Percentiles rank a stretch among this genome's conserved stretches.
Conservation (phyloP, 2,329 filamentous ascomycete genomes). For the Cladorrhinum sp. region DNA sequence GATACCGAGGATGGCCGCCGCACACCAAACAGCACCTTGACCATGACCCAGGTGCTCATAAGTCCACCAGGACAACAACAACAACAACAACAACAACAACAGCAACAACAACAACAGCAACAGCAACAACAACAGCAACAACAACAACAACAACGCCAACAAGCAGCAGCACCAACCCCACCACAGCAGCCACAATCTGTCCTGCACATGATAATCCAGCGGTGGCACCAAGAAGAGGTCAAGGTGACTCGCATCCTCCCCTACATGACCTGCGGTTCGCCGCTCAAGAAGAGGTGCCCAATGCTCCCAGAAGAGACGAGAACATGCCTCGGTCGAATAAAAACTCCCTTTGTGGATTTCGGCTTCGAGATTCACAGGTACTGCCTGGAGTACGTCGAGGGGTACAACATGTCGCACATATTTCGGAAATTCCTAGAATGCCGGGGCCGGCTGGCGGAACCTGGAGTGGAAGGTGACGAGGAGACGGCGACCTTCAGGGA, state of each 20-base stretch:
- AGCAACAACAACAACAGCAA: too few species aligned
- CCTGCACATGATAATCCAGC: background rate
- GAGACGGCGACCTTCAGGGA: background rate
- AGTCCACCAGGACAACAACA: background rate
- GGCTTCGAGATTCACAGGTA: conserved; percentile 15
- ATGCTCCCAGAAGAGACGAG: background rate
- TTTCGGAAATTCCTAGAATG: background rate
- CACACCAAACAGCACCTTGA: background rate
- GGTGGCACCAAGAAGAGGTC: conserved; percentile 6
- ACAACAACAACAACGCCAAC: too few species aligned
- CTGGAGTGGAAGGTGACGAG: too few species aligned
- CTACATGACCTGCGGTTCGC: conserved; percentile 4
- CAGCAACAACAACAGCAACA: background rate
- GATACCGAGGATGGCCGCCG: background rate
- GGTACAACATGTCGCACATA: conserved; percentile 8
- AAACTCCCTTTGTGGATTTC: conserved; percentile 10
- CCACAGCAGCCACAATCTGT: background rate
- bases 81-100: background rate
- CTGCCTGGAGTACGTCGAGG: conserved; percentile 11
- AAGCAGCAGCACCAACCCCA: too few species aligned
- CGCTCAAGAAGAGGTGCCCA: background rate
- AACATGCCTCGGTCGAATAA: conserved; percentile 1
- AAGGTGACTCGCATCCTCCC: conserved; percentile 4
- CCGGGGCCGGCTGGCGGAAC: too few species aligned
- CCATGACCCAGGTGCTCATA: background rate